phyloP scores from a whole-genome alignment of 2,329 filamentous ascomycete species.

The Aspergillus sojae region DNA sequence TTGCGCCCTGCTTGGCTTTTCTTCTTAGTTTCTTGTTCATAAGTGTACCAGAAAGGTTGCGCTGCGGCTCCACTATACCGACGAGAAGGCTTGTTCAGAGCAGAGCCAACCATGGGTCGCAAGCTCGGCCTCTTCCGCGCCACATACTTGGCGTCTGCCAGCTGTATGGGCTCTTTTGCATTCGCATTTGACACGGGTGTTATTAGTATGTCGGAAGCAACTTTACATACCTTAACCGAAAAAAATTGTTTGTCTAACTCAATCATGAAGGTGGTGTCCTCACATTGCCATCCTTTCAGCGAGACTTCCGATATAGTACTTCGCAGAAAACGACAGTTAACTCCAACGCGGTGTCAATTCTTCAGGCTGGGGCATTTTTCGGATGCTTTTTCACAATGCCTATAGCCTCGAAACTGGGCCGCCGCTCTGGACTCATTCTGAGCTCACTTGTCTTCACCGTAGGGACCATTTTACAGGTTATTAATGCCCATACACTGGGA shows the following conservation, averaged over 20 bases:
- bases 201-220: constrained; percentile 29
- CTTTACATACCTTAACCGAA: neutral
- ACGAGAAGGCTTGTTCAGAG: neutral
- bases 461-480: constrained; percentile 49
- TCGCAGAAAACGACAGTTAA: constrained; percentile 45
- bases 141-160: constrained; percentile 38
- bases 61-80: too few relatives aligned
- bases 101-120: constrained; percentile 30
- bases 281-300: constrained; percentile 46
- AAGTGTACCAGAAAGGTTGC: neutral
- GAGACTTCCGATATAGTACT: constrained; percentile 41
- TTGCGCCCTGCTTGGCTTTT: neutral
- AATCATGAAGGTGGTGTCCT: constrained; percentile 46
- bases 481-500: constrained; percentile 47
- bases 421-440: constrained; percentile 48
- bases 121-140: constrained; percentile 39
- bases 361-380: constrained; percentile 56
- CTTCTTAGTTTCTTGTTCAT: neutral
- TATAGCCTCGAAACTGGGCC: constrained; percentile 48
- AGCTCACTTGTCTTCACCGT: constrained; percentile 44
- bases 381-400: constrained; percentile 54
- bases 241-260: neutral
- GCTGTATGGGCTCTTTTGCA: constrained; percentile 43
- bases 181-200: constrained; percentile 45
- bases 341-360: constrained; percentile 52